These are phyloP conservation scores for Cnidoscolus chayamansa DNA, from an alignment of 441 rosid species.

Conservation along the genomic window DNA sequence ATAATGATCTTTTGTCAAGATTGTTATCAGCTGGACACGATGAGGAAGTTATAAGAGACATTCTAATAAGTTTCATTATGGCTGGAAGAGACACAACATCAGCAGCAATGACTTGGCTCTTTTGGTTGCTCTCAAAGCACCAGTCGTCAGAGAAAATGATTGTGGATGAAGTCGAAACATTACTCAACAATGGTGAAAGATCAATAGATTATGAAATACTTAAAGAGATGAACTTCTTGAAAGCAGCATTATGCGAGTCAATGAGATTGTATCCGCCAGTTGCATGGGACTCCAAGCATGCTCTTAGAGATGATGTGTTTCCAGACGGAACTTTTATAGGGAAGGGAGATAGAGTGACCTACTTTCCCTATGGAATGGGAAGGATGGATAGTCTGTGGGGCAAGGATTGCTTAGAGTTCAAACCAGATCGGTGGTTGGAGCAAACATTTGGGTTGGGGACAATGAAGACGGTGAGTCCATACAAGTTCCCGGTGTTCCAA, in stretches of 20 bases:
- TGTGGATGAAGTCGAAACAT: slow-evolving; percentile 30
- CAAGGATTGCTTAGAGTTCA: slow-evolving; percentile 49
- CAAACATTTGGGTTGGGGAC: slow-evolving; percentile 23
- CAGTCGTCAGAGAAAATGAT: slow-evolving; percentile 32
- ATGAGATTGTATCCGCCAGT: slow-evolving; percentile 88
- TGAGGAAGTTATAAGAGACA: slow-evolving; percentile 55
- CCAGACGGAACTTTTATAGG: slow-evolving; percentile 64
- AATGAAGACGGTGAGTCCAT: slow-evolving; percentile 48
- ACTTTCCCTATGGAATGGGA: slow-evolving; percentile 83
- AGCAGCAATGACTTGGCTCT: slow-evolving; percentile 84
- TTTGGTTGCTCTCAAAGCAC: slow-evolving; percentile 59
- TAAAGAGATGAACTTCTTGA: slow-evolving; percentile 53
- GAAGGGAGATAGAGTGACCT: slow-evolving; percentile 72
- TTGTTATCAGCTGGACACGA: slow-evolving; percentile 49
- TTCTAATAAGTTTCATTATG: slow-evolving; percentile 72
- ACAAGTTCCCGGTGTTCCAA: slow-evolving; percentile 69
- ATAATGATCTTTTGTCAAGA: slow-evolving; percentile 55
- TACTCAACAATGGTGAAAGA: slow-evolving; percentile 24
- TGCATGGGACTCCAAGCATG: slow-evolving; percentile 87
- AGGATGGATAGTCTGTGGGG: slow-evolving; percentile 84
- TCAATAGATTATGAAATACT: slow-evolving; percentile 44
- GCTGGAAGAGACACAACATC: slow-evolving; percentile 87
- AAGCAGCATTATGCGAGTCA: slow-evolving; percentile 72
- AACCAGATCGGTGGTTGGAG: slow-evolving; percentile 66
- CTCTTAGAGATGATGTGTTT: slow-evolving; percentile 44